A percentile compares a stretch with the other conserved stretches of the same genome.
phyloP scores from a whole-genome alignment of 495 filamentous ascomycete species.

The Lasiosphaeris hirsuta region DNA sequence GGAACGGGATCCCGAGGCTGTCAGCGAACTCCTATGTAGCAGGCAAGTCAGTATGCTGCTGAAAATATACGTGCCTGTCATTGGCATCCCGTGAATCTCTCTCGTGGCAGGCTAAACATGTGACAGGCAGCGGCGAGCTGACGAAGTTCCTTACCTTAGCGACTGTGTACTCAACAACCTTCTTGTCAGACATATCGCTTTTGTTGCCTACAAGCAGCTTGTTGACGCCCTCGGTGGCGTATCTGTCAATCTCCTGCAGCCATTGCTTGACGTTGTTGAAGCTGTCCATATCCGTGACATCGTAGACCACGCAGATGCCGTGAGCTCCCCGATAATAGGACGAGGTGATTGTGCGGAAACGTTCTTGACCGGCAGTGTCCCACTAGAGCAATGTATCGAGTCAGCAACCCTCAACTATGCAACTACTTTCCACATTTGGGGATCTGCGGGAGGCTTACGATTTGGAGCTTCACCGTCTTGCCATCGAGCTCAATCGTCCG shows the following conservation, averaged over 20 bases:
- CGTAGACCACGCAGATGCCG: constrained; percentile 99
- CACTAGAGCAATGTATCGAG: constrained; percentile 55
- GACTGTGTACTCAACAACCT: constrained; percentile 98
- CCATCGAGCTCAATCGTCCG: constrained; percentile 98
- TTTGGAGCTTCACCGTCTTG: constrained; percentile 99
- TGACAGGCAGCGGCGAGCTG: neutral
- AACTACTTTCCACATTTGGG: neutral
- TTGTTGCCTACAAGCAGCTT: constrained; percentile 99
- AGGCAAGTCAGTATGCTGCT: neutral
- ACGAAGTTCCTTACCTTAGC: constrained; percentile 70
- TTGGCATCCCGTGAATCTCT: too few species aligned
- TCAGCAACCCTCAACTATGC: constrained; percentile 16
- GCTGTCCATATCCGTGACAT: constrained; percentile 99
- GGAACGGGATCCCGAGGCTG: constrained; percentile 97
- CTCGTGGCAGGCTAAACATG: neutral
- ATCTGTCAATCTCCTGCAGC: constrained; percentile 99
- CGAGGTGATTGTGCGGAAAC: constrained; percentile 98
- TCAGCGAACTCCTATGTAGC: constrained; percentile 87
- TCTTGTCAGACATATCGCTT: constrained; percentile 99
- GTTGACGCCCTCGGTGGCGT: constrained; percentile 98
- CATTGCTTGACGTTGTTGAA: constrained; percentile 99
- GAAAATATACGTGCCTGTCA: neutral
- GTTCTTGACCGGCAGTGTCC: constrained; percentile 98
- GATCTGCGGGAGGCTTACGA: constrained; percentile 58
- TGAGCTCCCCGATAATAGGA: constrained; percentile 98